Evolutionary conservation across 306 rosid genomes (phyloP).

Genomic region (Bauhinia variegata): DNA sequence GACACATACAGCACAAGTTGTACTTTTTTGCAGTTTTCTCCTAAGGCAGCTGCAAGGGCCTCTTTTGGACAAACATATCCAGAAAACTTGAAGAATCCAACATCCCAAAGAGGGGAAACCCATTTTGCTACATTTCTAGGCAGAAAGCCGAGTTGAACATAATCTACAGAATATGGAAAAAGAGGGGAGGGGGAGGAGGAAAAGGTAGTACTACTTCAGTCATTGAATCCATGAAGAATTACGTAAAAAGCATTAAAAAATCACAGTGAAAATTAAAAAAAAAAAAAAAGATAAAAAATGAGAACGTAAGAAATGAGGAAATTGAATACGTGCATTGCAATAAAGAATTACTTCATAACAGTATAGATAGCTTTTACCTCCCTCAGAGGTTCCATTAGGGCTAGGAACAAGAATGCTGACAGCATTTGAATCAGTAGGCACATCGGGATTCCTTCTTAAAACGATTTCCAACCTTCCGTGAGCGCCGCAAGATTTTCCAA

Average conservation of each 20-base stretch:
- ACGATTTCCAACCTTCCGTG: slow-evolving; percentile 49
- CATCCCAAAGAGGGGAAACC: slow-evolving; percentile 88
- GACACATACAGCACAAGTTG: slow-evolving; percentile 56
- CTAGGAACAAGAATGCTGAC: slow-evolving; percentile 67
- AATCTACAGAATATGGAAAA: slow-evolving; percentile 45
- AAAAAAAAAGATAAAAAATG: slow-evolving; percentile 8
- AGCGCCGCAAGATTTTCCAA: slow-evolving; percentile 51
- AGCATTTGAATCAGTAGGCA: slow-evolving; percentile 74
- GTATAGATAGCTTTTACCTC: slow-evolving; percentile 56
- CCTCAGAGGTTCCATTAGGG: slow-evolving; percentile 46
- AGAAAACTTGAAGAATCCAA: slow-evolving; percentile 68
- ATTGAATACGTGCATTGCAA: slow-evolving; percentile 17
- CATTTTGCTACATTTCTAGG: slow-evolving; percentile 75
- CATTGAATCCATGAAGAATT: slow-evolving; percentile 23
- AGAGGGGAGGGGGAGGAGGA: too few species aligned
- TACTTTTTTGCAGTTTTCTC: slow-evolving; percentile 59
- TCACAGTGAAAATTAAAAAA: slow-evolving; percentile 12
- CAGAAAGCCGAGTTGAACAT: slow-evolving; percentile 75
- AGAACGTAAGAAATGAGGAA: slow-evolving; percentile 27
- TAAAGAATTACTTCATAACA: slow-evolving; percentile 8
- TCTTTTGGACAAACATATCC: slow-evolving; percentile 69
- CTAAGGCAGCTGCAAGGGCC: slow-evolving; percentile 72
- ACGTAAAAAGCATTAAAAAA: slow-evolving; percentile 25
- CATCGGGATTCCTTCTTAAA: slow-evolving; percentile 62
- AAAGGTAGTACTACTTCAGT: slow-evolving; percentile 23